These are phyloP conservation scores for Saccharomycopsis sp. DNA, from an alignment of 805 yeast genomes.

Conservation along the genomic window DNA sequence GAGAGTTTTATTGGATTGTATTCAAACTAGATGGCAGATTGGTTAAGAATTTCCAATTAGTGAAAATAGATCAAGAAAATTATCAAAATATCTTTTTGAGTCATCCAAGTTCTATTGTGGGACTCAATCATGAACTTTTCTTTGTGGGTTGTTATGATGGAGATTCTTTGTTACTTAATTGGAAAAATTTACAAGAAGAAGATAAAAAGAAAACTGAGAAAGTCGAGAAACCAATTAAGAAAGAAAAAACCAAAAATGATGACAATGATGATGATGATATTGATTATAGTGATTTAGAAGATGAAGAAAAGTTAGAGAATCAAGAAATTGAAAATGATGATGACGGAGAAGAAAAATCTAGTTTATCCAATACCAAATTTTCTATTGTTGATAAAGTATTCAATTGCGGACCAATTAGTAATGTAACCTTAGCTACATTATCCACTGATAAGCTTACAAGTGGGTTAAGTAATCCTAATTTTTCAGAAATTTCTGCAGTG, in stretches of 20 bases:
- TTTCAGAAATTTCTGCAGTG: constrained; percentile 54
- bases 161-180: constrained; percentile 12
- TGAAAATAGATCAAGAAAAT: constrained; percentile 1
- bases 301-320: constrained; percentile 6
- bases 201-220: constrained; percentile 6
- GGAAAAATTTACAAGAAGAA: constrained; percentile 5
- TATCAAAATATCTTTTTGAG: constrained; percentile 2
- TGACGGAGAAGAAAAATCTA: neutral
- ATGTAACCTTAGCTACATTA: constrained; percentile 53
- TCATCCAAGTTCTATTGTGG: constrained; percentile 5
- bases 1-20: constrained; percentile 15
- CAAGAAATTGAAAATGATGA: constrained; percentile 2
- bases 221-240: neutral
- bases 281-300: constrained; percentile 15
- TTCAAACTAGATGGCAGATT: constrained; percentile 16
- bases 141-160: constrained; percentile 15
- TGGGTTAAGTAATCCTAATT: constrained; percentile 61
- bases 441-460: constrained; percentile 44
- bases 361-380: constrained; percentile 27
- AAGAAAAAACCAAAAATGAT: constrained; percentile 3
- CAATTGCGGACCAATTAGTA: constrained; percentile 66
- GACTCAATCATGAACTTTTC: constrained; percentile 1
- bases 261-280: constrained; percentile 19
- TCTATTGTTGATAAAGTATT: constrained; percentile 41
- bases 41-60: constrained; percentile 11